phyloP scores from a whole-genome alignment of 1,284 basidiomycete genomes.

The Flammula alnicola region DNA sequence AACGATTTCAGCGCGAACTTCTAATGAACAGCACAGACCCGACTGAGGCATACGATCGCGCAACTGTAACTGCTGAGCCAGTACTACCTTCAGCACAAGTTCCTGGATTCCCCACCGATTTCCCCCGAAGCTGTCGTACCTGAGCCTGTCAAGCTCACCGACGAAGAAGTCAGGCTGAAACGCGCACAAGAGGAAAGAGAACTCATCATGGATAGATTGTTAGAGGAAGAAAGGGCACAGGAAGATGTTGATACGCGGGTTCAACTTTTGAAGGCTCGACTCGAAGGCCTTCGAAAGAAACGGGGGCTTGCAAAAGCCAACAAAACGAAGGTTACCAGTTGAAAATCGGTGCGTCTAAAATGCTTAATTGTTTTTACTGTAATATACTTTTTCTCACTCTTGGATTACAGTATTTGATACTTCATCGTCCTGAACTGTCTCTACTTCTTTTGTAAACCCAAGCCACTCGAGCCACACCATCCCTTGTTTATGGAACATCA shows the following conservation, averaged over 20 bases:
- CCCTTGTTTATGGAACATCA: slow-evolving; percentile 93
- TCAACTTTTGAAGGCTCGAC: slow-evolving; percentile 59
- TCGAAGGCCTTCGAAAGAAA: slow-evolving; percentile 65
- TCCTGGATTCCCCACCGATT: too few relatives aligned
- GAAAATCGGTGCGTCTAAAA: slow-evolving; percentile 2
- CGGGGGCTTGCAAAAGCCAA: slow-evolving; percentile 48
- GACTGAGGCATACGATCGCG: slow-evolving; percentile 62
- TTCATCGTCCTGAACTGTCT: slow-evolving; percentile 12
- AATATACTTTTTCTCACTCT: slow-evolving; percentile 11
- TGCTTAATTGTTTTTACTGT: slow-evolving; percentile 10
- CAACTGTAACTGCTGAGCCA: slow-evolving; percentile 74
- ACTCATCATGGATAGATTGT: slow-evolving; percentile 78
- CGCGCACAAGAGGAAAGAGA: slow-evolving; percentile 76
- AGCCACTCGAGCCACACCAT: slow-evolving; percentile 73
- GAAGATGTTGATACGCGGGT: slow-evolving; percentile 84
- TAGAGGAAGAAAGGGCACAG: slow-evolving; percentile 82
- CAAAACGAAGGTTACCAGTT: slow-evolving; percentile 8
- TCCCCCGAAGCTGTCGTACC: slow-evolving; percentile 30
- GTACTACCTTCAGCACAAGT: slow-evolving; percentile 50
- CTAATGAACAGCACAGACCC: slow-evolving; percentile 41
- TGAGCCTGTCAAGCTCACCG: slow-evolving; percentile 39
- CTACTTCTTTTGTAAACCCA: slow-evolving; percentile 35
- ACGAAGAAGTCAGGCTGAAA: slow-evolving; percentile 48
- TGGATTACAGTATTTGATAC: not conserved
- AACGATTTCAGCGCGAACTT: slow-evolving; percentile 68